Base-by-base conservation (phyloP, 768 basidiomycete species). In the Daedalea quercina region DNA sequence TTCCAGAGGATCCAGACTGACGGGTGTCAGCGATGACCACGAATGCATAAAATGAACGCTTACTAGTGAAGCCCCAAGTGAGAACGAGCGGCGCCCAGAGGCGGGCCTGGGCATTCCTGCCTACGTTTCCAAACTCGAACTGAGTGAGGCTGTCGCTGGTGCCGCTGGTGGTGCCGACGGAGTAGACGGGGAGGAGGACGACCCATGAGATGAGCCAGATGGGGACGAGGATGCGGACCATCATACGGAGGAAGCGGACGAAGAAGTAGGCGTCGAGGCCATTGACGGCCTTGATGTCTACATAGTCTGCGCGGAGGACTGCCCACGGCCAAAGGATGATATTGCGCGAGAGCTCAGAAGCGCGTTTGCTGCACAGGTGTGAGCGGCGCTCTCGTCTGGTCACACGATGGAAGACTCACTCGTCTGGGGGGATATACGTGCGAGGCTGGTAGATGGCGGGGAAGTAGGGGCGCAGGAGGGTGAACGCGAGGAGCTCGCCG, bases 251-350 rank as follows among this genome's bases (percentile, higher is more conserved):
- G 67, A 90, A 97, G 50, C 92, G 87, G 43, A 96, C 85, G 60
- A 89, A 99, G 64, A 94, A 85, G 71, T 95, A 99, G 15, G 93
- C 89, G 65, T 98, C 95, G 53, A 88, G 73, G 24, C 92, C 92
- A 56, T 93, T 94, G 41, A 79, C 76, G 41, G 72, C 70, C 54
- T 82, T 76, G 53, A 90, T 81, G 22, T 74, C 76, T 25, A 69
- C 69, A 61, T 84, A 81, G 62, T 91, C 79, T 1, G 84, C 76
- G 1, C 72, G 73, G 69, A 71, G 83, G 19, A 94, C 67, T 0
- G 80, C 74, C 19, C 77, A 54, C 1, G 87, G 85, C 91, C 90
- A 94, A 31, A 74, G 63, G 22, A 90, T 68, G 19, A 80, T 57
- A 9, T 70, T 70, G 15, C 66, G 54, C 0, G 78, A 64, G 47